Conservation (phyloP, 2,329 filamentous ascomycete genomes). For the Xylaria polymorpha region DNA sequence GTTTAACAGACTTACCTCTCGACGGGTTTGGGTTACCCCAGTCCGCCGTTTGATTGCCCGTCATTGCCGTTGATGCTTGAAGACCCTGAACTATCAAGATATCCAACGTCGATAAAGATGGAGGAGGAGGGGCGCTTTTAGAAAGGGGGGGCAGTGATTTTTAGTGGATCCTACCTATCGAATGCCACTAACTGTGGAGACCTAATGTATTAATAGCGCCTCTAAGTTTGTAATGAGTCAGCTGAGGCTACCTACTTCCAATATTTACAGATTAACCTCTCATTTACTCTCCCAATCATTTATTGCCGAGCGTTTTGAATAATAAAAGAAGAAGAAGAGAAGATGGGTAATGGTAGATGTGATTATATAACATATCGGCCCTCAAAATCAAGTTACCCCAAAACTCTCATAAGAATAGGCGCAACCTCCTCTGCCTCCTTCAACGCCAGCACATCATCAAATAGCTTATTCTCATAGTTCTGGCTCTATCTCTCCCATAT, state of each 20-base stretch:
- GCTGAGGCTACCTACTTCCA: no score
- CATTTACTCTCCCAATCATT: not conserved
- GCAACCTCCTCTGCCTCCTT: not conserved
- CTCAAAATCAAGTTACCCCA: not conserved
- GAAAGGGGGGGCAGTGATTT: slow-evolving; percentile 36
- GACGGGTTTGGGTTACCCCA: slow-evolving; percentile 12
- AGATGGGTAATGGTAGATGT: no score
- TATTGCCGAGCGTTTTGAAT: no score
- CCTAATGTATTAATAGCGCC: no score
- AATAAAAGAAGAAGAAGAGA: no score
- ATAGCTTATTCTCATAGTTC: not conserved
- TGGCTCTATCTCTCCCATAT: not conserved
- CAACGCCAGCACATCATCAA: not conserved
- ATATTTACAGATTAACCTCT: not conserved
- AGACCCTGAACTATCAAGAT: slow-evolving; percentile 9
- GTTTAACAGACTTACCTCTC: slow-evolving; percentile 14
- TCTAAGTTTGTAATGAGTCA: no score
- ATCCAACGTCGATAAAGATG: slow-evolving; percentile 16
- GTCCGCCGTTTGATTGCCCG: slow-evolving; percentile 23
- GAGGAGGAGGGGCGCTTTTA: slow-evolving; percentile 21
- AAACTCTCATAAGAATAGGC: not conserved
- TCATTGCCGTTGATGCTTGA: slow-evolving; percentile 25
- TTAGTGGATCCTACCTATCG: slow-evolving; percentile 13
- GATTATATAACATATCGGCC: no score
- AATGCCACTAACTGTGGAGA: no score